phyloP scores from a whole-genome alignment of 768 basidiomycete species.

The Tephrocybe sp. region DNA sequence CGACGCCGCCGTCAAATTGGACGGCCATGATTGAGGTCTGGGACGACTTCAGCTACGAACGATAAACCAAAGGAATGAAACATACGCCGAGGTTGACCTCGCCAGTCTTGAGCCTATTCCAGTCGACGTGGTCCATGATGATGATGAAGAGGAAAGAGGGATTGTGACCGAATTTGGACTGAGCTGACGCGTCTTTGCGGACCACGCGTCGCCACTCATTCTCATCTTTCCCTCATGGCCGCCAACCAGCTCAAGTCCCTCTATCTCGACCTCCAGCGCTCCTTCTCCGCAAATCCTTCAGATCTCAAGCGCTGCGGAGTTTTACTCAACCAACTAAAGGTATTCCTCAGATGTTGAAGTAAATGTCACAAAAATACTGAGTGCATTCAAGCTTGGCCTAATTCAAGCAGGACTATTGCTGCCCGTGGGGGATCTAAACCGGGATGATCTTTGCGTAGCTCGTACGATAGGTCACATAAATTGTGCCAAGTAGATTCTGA shows the following conservation, averaged over 20 bases:
- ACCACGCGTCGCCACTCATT: constrained; percentile 34
- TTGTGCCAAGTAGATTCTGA: not conserved
- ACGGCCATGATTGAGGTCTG: constrained; percentile 99
- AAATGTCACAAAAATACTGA: constrained; percentile 3
- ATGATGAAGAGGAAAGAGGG: constrained; percentile 20
- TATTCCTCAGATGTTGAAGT: constrained; percentile 20
- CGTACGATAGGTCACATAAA: constrained; percentile 38
- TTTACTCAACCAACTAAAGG: constrained; percentile 76
- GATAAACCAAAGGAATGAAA: constrained; percentile 17
- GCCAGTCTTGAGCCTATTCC: constrained; percentile 85
- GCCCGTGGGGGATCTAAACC: constrained; percentile 61
- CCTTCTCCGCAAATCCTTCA: constrained; percentile 62
- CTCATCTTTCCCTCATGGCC: constrained; percentile 38
- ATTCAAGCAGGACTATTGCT: constrained; percentile 75
- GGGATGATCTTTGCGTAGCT: constrained; percentile 68
- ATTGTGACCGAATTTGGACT: constrained; percentile 18
- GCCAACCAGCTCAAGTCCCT: constrained; percentile 51
- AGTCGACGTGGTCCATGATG: constrained; percentile 70
- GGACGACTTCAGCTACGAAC: constrained; percentile 1
- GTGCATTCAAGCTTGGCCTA: constrained; percentile 56
- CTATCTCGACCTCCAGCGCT: constrained; percentile 64
- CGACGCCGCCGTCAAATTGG: constrained; percentile 91
- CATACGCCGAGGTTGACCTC: constrained; percentile 96
- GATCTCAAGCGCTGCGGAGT: constrained; percentile 66
- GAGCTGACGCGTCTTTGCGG: constrained; percentile 20